Evolutionary conservation across 2,329 filamentous ascomycete species (phyloP), one percentile per base, ranked within the genome.

Genomic region (Sarocladium oryzae): DNA sequence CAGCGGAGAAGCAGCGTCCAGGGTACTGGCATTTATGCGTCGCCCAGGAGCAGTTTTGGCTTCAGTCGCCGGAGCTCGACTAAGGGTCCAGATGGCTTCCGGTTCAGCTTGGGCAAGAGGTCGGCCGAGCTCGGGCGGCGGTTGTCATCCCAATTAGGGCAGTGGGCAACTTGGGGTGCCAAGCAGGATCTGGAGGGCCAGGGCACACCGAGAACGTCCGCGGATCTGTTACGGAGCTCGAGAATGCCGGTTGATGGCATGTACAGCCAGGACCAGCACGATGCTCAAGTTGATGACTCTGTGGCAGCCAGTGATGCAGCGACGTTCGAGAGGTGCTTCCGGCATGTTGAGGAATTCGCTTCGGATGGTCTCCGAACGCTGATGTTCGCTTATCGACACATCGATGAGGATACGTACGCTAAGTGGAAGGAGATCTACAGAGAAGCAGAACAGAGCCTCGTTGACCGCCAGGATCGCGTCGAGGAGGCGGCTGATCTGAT

Each of bases 291-390:
- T 2, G 81, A 86, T 53, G 84, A 87, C 52, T 66, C 72, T 0
- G 59, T 82, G 7, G 81, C 79, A 0, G 67, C 75, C 0, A 81
- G 84, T 55, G 85, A 89, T 7, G 71, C 65, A 3, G 78, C 79
- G 2, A 78, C 91, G 1, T 90, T 95, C 55, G 88, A 93, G 63
- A 79, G 85, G 20, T 93, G 88, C 67, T 95, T 96, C 66, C 85
- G 91, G 64, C 90, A 96, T 59, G 80, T 95, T 54, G 89, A 96
- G 54, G 88, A 78, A 53, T 96, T 96, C 64, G 90, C 91, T 0
- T 88, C 86, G 0, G 89, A 96, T 61, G 91, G 91, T 16, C 73
- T 96, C 24, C 83, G 91, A 21, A 96, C 91, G 0, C 75, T 96
- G 13, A 74, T 96, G 1, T 96, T 90, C 65, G 88, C 82, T 0